Percentiles rank a stretch among this genome's conserved stretches.
Conservation (phyloP, 1,284 basidiomycete species). For the Laetiporus sulphureus region DNA sequence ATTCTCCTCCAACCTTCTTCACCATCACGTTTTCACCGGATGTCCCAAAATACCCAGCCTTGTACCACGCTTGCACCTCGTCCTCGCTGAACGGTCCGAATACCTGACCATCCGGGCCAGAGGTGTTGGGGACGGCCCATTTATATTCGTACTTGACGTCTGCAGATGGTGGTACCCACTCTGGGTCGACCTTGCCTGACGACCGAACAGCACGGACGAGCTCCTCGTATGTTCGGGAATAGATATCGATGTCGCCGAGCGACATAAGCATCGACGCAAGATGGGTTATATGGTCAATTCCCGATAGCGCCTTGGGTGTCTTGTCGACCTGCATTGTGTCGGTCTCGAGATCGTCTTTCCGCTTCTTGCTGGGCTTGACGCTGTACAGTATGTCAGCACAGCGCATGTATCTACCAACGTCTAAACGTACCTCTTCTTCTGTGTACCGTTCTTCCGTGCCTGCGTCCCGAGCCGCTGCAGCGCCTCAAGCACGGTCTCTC, state of each 20-base stretch:
- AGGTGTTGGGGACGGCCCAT: slow-evolving; percentile 55
- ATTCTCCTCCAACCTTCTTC: slow-evolving; percentile 54
- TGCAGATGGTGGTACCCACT: slow-evolving; percentile 74
- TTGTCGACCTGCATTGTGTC: slow-evolving; percentile 45
- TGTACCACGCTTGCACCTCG: slow-evolving; percentile 70
- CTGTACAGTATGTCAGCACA: neutral
- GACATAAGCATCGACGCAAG: slow-evolving; percentile 80
- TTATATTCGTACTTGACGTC: slow-evolving; percentile 73
- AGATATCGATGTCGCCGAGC: slow-evolving; percentile 77
- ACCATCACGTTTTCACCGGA: slow-evolving; percentile 70
- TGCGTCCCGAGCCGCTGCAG: slow-evolving; percentile 79
- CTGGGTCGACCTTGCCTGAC: slow-evolving; percentile 57
- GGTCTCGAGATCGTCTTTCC: slow-evolving; percentile 26
- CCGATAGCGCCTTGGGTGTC: slow-evolving; percentile 30
- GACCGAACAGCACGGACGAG: slow-evolving; percentile 68
- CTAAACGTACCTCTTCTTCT: slow-evolving; percentile 28
- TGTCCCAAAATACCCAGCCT: slow-evolving; percentile 70
- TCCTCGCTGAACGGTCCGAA: slow-evolving; percentile 76
- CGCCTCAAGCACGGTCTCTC: slow-evolving; percentile 88
- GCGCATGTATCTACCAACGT: neutral
- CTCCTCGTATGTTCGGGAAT: slow-evolving; percentile 79
- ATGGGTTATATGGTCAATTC: slow-evolving; percentile 76
- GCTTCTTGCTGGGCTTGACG: slow-evolving; percentile 26
- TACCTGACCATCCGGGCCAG: slow-evolving; percentile 39
- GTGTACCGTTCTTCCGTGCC: slow-evolving; percentile 50